Evolutionary conservation across 148 eudicot species (phyloP), one percentile per base, ranked within the genome.

Genomic region (Fallopia convolvulus): DNA sequence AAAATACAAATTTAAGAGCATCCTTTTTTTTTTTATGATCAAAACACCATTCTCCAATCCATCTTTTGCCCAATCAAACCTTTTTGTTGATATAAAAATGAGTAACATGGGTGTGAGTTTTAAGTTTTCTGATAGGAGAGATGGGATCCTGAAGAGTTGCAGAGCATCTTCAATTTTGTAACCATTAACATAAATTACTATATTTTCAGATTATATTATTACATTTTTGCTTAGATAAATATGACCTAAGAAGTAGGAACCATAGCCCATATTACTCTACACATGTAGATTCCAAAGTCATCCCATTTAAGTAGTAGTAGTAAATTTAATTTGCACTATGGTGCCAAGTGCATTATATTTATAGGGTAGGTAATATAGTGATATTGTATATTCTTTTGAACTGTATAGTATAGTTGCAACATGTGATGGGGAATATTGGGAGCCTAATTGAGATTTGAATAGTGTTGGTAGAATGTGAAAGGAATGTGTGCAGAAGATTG

Each of bases 21-120:
- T 81, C 79, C 61, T 74, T 60, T 80, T 77, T 52, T 76, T 77
- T 53, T 75, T 79, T 78, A 82, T 85, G 84, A 85, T 80, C 83
- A 81, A 81, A 81, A 79, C 79, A 83, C 72, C 87, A 83, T 85
- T 82, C 80, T 86, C 82, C 76, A 47, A 77, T 50, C 76, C 76
- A 41, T 75, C 76, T 76, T 76, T 6, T 77, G 44, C 26, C 86
- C 81, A 80, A 83, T 76, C 80, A 74, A 58, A 3, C n/a, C 46
- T 49, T 71, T 79, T 47, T n/a, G 9, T 30, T 40, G 39, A 17
- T 71, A 39, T 39, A 44, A 71, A 71, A 71, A 40, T 71, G 3
- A 36, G 36, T 30, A 61, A 60, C 66, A 60, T 60, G 66, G 66
- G 66, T 23, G 32, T 58, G 66, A 3, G 14, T 21, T 60, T 9